phyloP scores from a whole-genome alignment of 306 rosid genomes.

The Quercus rubra region DNA sequence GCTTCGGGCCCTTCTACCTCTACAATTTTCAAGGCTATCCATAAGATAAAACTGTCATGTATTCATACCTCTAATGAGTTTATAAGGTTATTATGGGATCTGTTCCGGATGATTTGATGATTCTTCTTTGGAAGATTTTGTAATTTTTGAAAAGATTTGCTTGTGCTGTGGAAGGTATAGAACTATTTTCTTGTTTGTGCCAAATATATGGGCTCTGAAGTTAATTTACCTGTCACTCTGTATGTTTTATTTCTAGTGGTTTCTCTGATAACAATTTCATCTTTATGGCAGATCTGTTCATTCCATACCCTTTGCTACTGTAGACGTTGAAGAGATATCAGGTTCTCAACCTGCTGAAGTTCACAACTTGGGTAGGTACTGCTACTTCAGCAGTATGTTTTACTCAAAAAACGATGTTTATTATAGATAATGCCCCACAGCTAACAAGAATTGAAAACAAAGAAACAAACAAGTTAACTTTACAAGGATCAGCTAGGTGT shows the following conservation, averaged over 20 bases:
- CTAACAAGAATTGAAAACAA: background rate
- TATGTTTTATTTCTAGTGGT: background rate
- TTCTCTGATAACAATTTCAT: background rate
- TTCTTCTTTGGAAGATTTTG: background rate
- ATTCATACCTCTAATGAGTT: background rate
- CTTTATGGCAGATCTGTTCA: conserved; percentile 49
- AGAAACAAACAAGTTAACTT: background rate
- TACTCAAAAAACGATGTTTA: background rate
- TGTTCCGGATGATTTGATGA: background rate
- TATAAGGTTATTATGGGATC: background rate
- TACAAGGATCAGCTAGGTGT: background rate
- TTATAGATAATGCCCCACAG: background rate
- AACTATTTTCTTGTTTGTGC: background rate
- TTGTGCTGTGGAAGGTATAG: background rate
- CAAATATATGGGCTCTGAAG: background rate
- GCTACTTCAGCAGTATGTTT: background rate
- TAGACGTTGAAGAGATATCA: conserved; percentile 76
- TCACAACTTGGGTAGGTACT: conserved; percentile 67
- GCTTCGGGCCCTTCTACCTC: background rate
- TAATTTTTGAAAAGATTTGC: background rate
- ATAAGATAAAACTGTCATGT: background rate
- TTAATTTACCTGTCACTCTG: background rate
- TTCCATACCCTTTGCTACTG: conserved; percentile 59
- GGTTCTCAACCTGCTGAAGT: conserved; percentile 88
- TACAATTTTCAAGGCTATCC: background rate